phyloP scores from a whole-genome alignment of 495 filamentous ascomycete genomes.

The Aspergillus avenaceus region DNA sequence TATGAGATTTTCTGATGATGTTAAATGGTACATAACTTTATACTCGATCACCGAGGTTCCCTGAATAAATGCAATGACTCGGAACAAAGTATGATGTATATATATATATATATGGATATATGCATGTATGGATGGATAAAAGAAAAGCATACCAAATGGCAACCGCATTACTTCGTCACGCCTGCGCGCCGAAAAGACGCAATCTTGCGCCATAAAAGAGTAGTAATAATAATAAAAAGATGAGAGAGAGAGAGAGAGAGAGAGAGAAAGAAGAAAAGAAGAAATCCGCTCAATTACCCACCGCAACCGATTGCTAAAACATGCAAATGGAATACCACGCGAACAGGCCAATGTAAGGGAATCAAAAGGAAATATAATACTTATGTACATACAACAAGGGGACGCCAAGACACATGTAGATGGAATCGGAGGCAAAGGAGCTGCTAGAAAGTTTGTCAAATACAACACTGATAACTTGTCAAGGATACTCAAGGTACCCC shows the following conservation, averaged over 20 bases:
- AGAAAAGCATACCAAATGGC: no score
- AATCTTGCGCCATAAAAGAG: constrained; percentile 14
- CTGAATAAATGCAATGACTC: no score
- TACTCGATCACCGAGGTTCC: no score
- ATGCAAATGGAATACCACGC: neutral
- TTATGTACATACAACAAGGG: constrained; percentile 26
- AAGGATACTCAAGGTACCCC: neutral
- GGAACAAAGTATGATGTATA: no score
- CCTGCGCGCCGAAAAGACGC: constrained; percentile 22
- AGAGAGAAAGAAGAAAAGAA: constrained; percentile 1
- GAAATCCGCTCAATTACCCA: neutral
- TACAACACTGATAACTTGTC: constrained; percentile 19
- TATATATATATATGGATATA: no score
- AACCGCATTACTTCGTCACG: constrained; percentile 20
- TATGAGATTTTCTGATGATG: no score
- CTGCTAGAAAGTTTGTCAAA: neutral
- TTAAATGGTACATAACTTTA: no score
- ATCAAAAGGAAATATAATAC: neutral
- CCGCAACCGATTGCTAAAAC: neutral
- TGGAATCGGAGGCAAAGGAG: neutral
- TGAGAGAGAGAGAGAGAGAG: neutral
- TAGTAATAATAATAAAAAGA: neutral
- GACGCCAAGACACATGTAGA: constrained; percentile 5
- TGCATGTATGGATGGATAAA: constrained; percentile 9
- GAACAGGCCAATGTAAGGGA: neutral